Conservation (phyloP, 148 eudicot genomes). For the Dianthus caryophyllus region DNA sequence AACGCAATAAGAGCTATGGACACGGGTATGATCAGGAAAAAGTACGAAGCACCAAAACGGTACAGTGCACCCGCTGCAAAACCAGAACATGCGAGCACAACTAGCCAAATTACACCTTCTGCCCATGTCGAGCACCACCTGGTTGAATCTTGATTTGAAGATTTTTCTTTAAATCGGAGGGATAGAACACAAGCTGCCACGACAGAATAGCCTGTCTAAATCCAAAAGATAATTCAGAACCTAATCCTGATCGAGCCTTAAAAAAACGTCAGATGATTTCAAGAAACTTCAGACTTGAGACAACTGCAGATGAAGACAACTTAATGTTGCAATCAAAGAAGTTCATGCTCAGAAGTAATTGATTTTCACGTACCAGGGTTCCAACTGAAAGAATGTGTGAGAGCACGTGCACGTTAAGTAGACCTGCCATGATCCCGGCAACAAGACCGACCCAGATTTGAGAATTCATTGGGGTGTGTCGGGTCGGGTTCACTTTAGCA, state of each 20-base stretch:
- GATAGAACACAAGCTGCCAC: constrained; percentile 91
- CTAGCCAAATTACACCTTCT: constrained; percentile 70
- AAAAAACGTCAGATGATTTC: too few species aligned
- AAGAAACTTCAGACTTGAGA: too few species aligned
- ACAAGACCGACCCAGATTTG: constrained; percentile 95
- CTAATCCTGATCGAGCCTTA: constrained; percentile 7
- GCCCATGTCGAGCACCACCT: constrained; percentile 57
- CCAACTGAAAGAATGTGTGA: constrained; percentile 97
- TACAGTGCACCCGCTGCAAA: constrained; percentile 69
- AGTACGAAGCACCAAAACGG: constrained; percentile 59
- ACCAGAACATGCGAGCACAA: constrained; percentile 63
- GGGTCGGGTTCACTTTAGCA: constrained; percentile 71
- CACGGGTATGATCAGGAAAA: constrained; percentile 46
- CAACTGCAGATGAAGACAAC: too few species aligned
- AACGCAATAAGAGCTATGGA: constrained; percentile 49
- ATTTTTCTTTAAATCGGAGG: constrained; percentile 71
- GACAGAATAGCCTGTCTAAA: constrained; percentile 95
- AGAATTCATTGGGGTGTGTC: constrained; percentile 84
- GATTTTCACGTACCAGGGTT: constrained; percentile 62
- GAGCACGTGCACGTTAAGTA: constrained; percentile 73
- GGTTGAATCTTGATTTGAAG: constrained; percentile 32
- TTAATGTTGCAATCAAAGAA: not conserved
- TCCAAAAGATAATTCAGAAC: constrained; percentile 21
- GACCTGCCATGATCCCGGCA: constrained; percentile 76
- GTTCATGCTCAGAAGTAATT: not conserved